A percentile compares a stretch with the other conserved stretches of the same genome.
These are phyloP conservation scores for Aspergillus caelatus DNA, from an alignment of 2,329 filamentous ascomycete genomes.

Conservation along the genomic window DNA sequence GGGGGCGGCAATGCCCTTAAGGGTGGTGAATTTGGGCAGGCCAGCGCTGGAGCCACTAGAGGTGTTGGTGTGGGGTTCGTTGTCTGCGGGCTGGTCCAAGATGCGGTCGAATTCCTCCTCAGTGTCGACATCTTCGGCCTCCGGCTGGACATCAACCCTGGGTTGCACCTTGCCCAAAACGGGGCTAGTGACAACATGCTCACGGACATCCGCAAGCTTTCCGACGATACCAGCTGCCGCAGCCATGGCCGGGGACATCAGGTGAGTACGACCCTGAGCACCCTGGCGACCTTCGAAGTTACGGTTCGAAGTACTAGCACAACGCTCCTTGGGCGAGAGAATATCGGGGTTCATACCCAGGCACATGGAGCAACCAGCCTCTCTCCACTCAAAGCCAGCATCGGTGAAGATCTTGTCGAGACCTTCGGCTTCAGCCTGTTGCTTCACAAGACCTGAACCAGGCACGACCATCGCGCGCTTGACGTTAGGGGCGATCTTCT, in stretches of 20 bases:
- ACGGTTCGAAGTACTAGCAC: constrained; percentile 92
- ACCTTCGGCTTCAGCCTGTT: constrained; percentile 86
- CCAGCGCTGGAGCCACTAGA: constrained; percentile 57
- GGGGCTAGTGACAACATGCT: constrained; percentile 61
- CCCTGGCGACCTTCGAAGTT: constrained; percentile 98
- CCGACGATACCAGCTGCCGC: constrained; percentile 87
- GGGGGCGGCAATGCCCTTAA: constrained; percentile 86
- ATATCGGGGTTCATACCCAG: constrained; percentile 99
- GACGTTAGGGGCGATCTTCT: constrained; percentile 82
- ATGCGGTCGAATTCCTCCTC: constrained; percentile 67
- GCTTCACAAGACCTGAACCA: constrained; percentile 91
- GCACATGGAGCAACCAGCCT: constrained; percentile 98
- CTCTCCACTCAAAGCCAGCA: constrained; percentile 96
- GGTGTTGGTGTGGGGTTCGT: constrained; percentile 65
- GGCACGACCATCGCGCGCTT: constrained; percentile 96
- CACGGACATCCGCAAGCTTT: constrained; percentile 88
- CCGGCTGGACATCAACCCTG: constrained; percentile 62
- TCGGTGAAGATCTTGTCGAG: constrained; percentile 90
- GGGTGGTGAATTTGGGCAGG: constrained; percentile 78
- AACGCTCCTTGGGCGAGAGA: constrained; percentile 85
- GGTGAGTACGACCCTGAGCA: constrained; percentile 84
- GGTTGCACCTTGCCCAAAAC: constrained; percentile 56
- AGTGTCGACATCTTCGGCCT: constrained; percentile 60
- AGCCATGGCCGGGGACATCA: constrained; percentile 97
- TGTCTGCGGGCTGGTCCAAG: constrained; percentile 65